Percentiles rank a stretch among this genome's conserved stretches.
Evolutionary conservation across 495 filamentous ascomycete genomes (phyloP).

Genomic region (Niebla homalea): DNA sequence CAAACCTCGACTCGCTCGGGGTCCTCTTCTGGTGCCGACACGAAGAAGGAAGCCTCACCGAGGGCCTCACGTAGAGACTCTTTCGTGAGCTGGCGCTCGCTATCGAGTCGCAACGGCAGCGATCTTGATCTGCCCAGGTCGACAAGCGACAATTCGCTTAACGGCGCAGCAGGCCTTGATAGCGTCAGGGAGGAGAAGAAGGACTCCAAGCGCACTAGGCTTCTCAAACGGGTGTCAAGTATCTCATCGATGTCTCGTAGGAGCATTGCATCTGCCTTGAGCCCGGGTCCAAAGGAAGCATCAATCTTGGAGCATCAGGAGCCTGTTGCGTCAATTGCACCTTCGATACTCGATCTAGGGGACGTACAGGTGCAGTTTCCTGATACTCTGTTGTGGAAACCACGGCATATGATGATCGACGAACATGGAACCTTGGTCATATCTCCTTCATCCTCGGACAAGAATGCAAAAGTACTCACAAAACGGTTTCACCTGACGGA

Average conservation of each 20-base stretch:
- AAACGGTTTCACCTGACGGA: constrained; percentile 73
- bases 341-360: constrained; percentile 50
- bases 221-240: constrained; percentile 68
- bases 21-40: constrained; percentile 14
- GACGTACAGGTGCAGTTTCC: constrained; percentile 92
- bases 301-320: constrained; percentile 19
- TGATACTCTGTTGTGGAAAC: constrained; percentile 85
- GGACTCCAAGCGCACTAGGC: constrained; percentile 52
- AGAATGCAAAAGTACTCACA: constrained; percentile 38
- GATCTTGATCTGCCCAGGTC: constrained; percentile 28
- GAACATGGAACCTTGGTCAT: constrained; percentile 63
- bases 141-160: constrained; percentile 25
- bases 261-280: constrained; percentile 41
- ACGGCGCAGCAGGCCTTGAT: constrained; percentile 24
- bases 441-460: constrained; percentile 36
- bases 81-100: constrained; percentile 24
- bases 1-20: constrained; percentile 13
- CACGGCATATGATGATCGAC: constrained; percentile 67
- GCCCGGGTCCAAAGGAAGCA: constrained; percentile 45
- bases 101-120: constrained; percentile 27
- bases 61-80: constrained; percentile 18
- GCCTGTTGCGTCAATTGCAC: constrained; percentile 18
- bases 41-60: constrained; percentile 8
- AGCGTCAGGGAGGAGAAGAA: constrained; percentile 41
- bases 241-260: constrained; percentile 50